Base-by-base conservation (phyloP, 2,329 filamentous ascomycete genomes). In the Aaosphaeria arxii region DNA sequence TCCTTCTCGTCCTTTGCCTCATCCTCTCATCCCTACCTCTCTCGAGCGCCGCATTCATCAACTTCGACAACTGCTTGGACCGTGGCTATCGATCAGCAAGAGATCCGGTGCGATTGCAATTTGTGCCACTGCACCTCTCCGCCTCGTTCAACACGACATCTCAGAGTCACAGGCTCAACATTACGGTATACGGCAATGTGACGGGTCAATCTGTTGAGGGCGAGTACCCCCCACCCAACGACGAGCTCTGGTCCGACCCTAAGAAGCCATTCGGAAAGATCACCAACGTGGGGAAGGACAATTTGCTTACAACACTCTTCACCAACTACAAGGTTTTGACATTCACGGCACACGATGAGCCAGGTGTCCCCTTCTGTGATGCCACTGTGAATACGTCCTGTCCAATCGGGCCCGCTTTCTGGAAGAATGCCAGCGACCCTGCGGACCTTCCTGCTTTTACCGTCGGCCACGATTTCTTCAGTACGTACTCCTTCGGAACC, bases 131-230 rank as follows among this genome's bases (percentile, higher is more conserved):
- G 33, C 84, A 81, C 57, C 82, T 94, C 48, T 84, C 88, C 60
- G 92, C 89, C 48, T 73, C 74, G 17, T 95, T 95, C 74, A 80
- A 89, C 59, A 77, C 80, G 30, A 69, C 74, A 11, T 73, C 80
- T 53, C 67, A 80, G 4, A 78, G 74, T 44, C 83, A 91, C 63
- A 82, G 79, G 38, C 77, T 99, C 43, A 84, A 82, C 53, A 75
- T 96, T 47, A 94, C 85, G 1, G 81, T 96, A 42, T 97, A 90
- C 75, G 92, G 91, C 44, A 96, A 97, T 70, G 90, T 97, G 30
- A 88, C 86, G 6, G 94, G 94, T 42, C 83, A 86, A 44, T 77
- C 80, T 40, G 76, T 77, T 2, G 64, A 72, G 9, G 73, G 75
- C n/a, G 51, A 71, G 2, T 80, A 90, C 45, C 90, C 89, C 11